Evolutionary conservation across 345 rosid species (phyloP).

Genomic region (Hypericum androsaemum): DNA sequence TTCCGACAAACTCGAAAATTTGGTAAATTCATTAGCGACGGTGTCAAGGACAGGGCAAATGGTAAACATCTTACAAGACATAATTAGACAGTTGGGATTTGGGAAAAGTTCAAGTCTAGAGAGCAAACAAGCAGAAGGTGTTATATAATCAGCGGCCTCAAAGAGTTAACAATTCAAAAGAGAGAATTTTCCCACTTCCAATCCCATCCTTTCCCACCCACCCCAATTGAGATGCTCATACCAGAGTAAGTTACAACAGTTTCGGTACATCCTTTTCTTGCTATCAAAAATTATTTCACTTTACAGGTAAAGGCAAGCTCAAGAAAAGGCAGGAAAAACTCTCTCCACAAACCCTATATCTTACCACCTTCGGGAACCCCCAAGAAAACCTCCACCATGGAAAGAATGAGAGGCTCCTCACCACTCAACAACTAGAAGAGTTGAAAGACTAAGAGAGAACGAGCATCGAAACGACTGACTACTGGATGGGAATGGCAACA

Average conservation of each 20-base stretch:
- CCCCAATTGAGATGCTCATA: slow-evolving; percentile 23
- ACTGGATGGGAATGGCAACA: too few species aligned
- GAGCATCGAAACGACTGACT: slow-evolving; percentile 7
- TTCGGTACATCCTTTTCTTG: slow-evolving; percentile 32
- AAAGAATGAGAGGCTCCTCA: slow-evolving; percentile 33
- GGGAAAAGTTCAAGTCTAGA: too few species aligned
- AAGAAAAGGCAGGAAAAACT: slow-evolving; percentile 14
- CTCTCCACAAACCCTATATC: slow-evolving; percentile 32
- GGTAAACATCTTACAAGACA: too few species aligned
- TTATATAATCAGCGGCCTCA: too few species aligned
- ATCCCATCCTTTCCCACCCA: too few species aligned
- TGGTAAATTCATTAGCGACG: too few species aligned
- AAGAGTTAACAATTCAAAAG: too few species aligned
- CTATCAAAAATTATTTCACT: slow-evolving; percentile 50
- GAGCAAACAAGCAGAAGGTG: too few species aligned
- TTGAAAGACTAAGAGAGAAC: slow-evolving; percentile 13
- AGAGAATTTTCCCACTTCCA: too few species aligned
- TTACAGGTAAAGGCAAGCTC: slow-evolving; percentile 31
- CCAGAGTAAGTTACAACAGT: slow-evolving; percentile 50
- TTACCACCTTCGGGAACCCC: slow-evolving; percentile 23
- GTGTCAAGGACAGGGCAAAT: too few species aligned
- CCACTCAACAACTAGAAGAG: slow-evolving; percentile 23
- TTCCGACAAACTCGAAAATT: too few species aligned
- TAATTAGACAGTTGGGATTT: too few species aligned
- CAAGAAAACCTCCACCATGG: slow-evolving; percentile 19